Conservation (phyloP, 106 monocot species). For the Allium cepa region DNA sequence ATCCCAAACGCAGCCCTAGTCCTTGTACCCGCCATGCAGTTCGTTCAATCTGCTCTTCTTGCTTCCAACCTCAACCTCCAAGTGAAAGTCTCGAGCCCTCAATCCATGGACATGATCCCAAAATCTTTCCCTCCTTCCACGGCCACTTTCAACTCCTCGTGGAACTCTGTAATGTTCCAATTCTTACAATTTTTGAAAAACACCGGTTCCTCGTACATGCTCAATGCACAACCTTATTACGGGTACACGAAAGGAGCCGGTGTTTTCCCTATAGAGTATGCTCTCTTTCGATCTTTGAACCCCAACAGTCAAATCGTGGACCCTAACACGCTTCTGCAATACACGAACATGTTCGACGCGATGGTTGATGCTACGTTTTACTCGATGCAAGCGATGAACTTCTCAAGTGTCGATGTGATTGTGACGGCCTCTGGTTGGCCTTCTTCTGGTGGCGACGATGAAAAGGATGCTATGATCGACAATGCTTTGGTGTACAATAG, state of each 20-base stretch:
- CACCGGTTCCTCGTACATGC: conserved; percentile 73
- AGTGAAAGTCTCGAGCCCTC: conserved; percentile 77
- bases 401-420: conserved; percentile 55
- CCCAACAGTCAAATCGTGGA: conserved; percentile 64
- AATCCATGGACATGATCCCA: conserved; percentile 62
- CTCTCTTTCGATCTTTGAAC: conserved; percentile 52
- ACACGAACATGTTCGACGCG: conserved; percentile 87
- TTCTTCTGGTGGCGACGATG: conserved; percentile 45
- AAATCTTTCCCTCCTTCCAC: conserved; percentile 78
- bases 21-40: conserved; percentile 71
- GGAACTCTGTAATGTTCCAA: conserved; percentile 49
- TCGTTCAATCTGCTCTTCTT: conserved; percentile 76
- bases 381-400: conserved; percentile 75
- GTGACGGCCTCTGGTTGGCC: conserved; percentile 95
- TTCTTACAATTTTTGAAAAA: conserved; percentile 80
- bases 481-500: conserved; percentile 80
- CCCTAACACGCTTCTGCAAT: conserved; percentile 64
- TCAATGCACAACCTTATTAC: conserved; percentile 85
- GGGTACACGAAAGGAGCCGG: conserved; percentile 55
- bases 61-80: conserved; percentile 76
- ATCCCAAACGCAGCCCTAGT: conserved; percentile 78
- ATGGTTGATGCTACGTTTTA: conserved; percentile 91
- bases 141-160: conserved; percentile 81
- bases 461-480: conserved; percentile 59
- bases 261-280: conserved; percentile 73